These are phyloP conservation scores for Penicillium sp. DNA, from an alignment of 2,329 filamentous ascomycete genomes.

Conservation along the genomic window DNA sequence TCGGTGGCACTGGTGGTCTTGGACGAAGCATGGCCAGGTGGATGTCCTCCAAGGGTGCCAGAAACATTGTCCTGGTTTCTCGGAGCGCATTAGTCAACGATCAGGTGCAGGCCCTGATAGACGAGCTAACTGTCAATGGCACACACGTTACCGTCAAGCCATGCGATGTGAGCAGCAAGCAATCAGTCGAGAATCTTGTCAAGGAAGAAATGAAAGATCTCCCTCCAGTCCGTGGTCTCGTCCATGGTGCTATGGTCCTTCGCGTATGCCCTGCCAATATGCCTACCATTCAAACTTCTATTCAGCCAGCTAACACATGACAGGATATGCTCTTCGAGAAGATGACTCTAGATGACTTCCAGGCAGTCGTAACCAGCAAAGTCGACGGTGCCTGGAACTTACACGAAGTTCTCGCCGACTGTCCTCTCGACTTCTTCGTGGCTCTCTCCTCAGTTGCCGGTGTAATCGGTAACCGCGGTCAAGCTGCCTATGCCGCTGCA, in stretches of 20 bases:
- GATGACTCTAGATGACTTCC: constrained; percentile 38
- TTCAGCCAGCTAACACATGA: constrained; percentile 8
- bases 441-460: constrained; percentile 37
- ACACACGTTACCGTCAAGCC: constrained; percentile 35
- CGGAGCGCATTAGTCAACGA: constrained; percentile 45
- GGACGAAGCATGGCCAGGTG: constrained; percentile 61
- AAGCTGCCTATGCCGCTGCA: constrained; percentile 37
- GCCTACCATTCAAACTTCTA: background rate
- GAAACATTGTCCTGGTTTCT: constrained; percentile 60
- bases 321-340: constrained; percentile 42
- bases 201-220: constrained; percentile 30
- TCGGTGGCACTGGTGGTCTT: constrained; percentile 64
- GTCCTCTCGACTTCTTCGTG: constrained; percentile 37
- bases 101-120: constrained; percentile 27
- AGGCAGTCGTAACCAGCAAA: constrained; percentile 24
- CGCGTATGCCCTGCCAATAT: constrained; percentile 30
- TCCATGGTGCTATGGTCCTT: constrained; percentile 57
- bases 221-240: constrained; percentile 50
- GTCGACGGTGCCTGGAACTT: constrained; percentile 40
- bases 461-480: constrained; percentile 37
- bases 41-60: constrained; percentile 59
- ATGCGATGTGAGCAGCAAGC: constrained; percentile 42
- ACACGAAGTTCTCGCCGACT: constrained; percentile 31
- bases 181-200: constrained; percentile 39
- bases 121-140: constrained; percentile 24